Evolutionary conservation across 306 rosid genomes (phyloP), one percentile per base, ranked within the genome.

Genomic region (Vigna reflexopilosa): DNA sequence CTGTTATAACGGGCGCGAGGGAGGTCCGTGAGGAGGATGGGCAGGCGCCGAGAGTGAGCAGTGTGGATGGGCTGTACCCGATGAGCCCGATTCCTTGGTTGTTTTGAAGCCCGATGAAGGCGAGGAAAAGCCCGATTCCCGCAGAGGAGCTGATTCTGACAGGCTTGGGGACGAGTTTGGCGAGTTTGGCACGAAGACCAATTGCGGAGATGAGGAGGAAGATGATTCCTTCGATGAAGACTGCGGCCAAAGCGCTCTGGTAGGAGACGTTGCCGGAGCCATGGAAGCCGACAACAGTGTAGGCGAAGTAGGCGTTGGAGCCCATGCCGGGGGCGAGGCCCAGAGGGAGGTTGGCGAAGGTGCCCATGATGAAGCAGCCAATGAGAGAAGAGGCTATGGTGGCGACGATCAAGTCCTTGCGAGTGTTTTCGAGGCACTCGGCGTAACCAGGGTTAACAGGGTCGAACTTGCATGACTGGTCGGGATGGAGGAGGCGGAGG

Each of bases 251-350:
- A 11, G 99, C 99, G 73, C 87, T 86, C 72, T 83, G 86, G 88
- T 96, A 96, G 2, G 98, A 86, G 34, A 93, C 72, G 50, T 34
- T 85, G 11, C 99, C 99, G 67, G 99, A 96, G n/a, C 99, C 99
- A 72, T 96, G 99, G 56, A 85, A 93, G 7, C 99, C 99, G 22
- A 96, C 99, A 13, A 96, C 99, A 0, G 98, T 96, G 90, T 96
- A 96, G 16, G 99, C 98, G 74, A 96, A 96, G 26, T 96, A 96
- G 12, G 99, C 99, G 76, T 96, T 96, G 8, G 91, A 86, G 9
- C 99, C 99, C 99, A 96, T 96, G 6, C 98, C 99, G 0, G 99
- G 99, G 1, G 99, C 99, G 2, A 96, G 83, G 55, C 96, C 99
- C 1, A 96, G 68, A 1, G 99, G 99, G 5, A 96, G 96, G 68